Evolutionary conservation across 495 filamentous ascomycete species (phyloP).

Genomic region (Thermothielavioides terrestris): DNA sequence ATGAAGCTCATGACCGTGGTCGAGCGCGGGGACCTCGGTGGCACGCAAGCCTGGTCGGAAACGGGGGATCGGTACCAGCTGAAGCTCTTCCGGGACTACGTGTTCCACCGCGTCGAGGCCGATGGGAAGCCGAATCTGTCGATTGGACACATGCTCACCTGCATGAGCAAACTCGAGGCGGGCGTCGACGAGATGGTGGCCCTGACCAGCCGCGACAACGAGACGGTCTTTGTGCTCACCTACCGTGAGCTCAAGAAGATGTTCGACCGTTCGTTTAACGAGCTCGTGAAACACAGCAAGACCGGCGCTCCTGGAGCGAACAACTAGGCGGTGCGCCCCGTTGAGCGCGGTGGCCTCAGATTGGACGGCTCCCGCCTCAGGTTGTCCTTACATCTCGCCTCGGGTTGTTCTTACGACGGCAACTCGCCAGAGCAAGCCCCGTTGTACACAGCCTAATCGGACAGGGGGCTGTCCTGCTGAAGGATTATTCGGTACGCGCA

Average conservation of each 20-base stretch:
- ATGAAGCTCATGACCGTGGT: slow-evolving; percentile 78
- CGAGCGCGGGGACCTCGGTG: slow-evolving; percentile 78
- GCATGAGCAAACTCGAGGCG: slow-evolving; percentile 86
- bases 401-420: no score
- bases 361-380: neutral
- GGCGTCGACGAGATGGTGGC: slow-evolving; percentile 78
- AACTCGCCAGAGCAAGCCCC: no score
- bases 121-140: slow-evolving; percentile 72
- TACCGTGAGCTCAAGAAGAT: slow-evolving; percentile 82
- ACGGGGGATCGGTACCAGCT: slow-evolving; percentile 83
- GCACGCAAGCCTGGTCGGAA: slow-evolving; percentile 71
- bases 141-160: slow-evolving; percentile 73
- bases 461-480: no score
- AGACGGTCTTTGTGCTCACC: slow-evolving; percentile 73
- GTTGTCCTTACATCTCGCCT: no score
- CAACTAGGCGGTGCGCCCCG: slow-evolving; percentile 7
- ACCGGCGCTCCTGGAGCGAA: slow-evolving; percentile 19
- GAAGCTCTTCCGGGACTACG: slow-evolving; percentile 91
- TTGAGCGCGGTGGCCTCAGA: neutral
- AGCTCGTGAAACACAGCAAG: slow-evolving; percentile 53
- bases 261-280: slow-evolving; percentile 68
- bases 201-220: slow-evolving; percentile 79
- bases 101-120: slow-evolving; percentile 89
- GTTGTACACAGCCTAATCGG: no score
- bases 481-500: no score